Evolutionary conservation across 768 basidiomycete species (phyloP).

Genomic region (Mycena metata): DNA sequence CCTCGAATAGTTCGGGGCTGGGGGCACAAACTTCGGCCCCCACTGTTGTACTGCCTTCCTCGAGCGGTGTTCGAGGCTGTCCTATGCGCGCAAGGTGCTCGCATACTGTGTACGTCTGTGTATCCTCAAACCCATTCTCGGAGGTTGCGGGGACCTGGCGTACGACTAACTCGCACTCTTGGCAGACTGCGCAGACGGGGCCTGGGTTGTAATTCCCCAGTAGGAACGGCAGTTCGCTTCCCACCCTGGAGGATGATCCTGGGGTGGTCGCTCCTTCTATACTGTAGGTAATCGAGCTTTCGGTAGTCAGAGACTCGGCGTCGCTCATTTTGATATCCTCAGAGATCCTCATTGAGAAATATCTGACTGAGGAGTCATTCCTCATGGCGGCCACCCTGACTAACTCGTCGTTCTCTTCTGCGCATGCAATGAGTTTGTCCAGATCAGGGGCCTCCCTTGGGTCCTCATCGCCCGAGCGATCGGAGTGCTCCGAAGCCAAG

Average conservation of each 20-base stretch:
- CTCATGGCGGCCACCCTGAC: not conserved
- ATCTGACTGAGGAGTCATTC: not conserved
- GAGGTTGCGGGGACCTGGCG: not conserved
- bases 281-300: not conserved
- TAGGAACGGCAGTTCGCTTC: too few species aligned
- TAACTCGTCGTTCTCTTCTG: not conserved
- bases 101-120: not conserved
- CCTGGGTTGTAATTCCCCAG: not conserved
- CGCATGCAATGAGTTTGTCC: not conserved
- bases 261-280: not conserved
- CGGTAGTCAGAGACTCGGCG: too few species aligned
- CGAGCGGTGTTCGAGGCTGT: not conserved
- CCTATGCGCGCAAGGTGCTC: not conserved
- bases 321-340: not conserved
- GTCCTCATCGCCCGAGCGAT: not conserved
- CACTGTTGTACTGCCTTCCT: too few species aligned
- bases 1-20: not conserved
- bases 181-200: not conserved
- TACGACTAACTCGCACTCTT: not conserved
- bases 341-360: not conserved
- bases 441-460: not conserved
- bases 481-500: not conserved
- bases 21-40: too few species aligned
- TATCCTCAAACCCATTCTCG: not conserved
- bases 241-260: too few species aligned